Conservation (phyloP, 495 filamentous ascomycete genomes). For the Penicillium daleae region DNA sequence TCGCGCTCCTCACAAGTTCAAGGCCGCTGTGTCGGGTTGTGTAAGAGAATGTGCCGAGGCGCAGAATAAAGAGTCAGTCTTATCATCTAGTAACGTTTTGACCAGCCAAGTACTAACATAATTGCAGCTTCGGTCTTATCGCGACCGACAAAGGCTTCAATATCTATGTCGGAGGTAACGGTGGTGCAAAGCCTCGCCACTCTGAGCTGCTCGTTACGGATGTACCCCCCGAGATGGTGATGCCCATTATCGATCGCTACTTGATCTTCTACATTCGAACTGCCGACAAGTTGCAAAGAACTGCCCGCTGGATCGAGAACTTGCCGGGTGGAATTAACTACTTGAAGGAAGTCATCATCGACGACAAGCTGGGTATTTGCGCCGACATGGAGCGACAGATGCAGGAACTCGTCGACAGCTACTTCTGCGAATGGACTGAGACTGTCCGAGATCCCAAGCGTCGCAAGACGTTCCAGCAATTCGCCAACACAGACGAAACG, state of each 20-base stretch:
- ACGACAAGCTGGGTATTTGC: constrained; percentile 88
- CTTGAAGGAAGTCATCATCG: constrained; percentile 79
- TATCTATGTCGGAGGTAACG: constrained; percentile 91
- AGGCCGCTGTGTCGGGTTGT: constrained; percentile 90
- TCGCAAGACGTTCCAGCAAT: constrained; percentile 79
- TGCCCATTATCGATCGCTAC: constrained; percentile 89
- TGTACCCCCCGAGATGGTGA: constrained; percentile 80
- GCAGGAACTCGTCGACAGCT: constrained; percentile 84
- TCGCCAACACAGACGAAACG: constrained; percentile 80
- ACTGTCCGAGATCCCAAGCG: constrained; percentile 71
- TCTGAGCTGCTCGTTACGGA: constrained; percentile 90
- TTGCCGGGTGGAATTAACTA: constrained; percentile 88
- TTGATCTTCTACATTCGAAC: constrained; percentile 97
- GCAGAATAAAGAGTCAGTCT: constrained; percentile 84
- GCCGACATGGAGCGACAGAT: constrained; percentile 88
- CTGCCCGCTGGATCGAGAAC: constrained; percentile 88
- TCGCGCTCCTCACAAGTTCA: constrained; percentile 89
- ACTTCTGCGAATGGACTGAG: constrained; percentile 95
- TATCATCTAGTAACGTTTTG: not conserved
- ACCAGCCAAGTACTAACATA: constrained; percentile 18
- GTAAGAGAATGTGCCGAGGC: constrained; percentile 95
- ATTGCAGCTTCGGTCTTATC: constrained; percentile 82
- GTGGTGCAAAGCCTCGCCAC: constrained; percentile 85
- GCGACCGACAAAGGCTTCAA: constrained; percentile 96
- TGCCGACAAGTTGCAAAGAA: constrained; percentile 92